Base-by-base conservation (phyloP, 179 eudicot genomes). In the Spinacia oleracea region DNA sequence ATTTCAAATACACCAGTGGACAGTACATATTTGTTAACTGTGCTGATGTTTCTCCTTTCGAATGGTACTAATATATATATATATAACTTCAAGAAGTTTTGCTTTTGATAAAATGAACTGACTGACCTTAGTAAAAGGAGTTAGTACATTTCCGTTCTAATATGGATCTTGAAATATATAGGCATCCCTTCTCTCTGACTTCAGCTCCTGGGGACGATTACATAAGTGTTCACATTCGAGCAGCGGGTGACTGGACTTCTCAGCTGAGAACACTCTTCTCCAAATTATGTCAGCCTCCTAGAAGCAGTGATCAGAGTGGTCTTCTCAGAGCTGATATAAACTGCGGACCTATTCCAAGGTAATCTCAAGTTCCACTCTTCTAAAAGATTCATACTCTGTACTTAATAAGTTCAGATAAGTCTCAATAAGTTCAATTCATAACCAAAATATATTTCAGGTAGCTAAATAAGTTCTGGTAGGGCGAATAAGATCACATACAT, bases 21-120 rank as follows among this genome's bases (percentile, higher is more conserved):
- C 91, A 89, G 81, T 89, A 89, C 81, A 85, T 89, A 45, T 89
- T 87, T 82, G 88, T 89, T 4, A 88, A 88, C 51, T 89, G 92
- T 53, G 77, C 88, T 25, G 92, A 85, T 75, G 90, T 89, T 77
- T 89, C 92, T 73, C 89, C 92, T 34, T 88, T 89, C 42, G 85
- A 88, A 83, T 84, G 91, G 91, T 83, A 81, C 48, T 53, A 70
- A 20, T 43, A 34, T 55, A 20, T 34, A 25, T 55, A 42, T 8
- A 32, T 23, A 32, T 23, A 34, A 43, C n/a, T 38, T 60, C 21
- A 10, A 29, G 1, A 5, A 18, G 35, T 27, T 31, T 32, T 64
- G 10, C 6, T 77, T 42, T 40, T 23, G n/a, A 11, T 14, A 5
- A 31, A 15, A 38, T 15, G 23, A 27, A 21, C 55, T 56, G 62